Conservation (phyloP, 1,139 yeast species). For the Kodamaea suecica region DNA sequence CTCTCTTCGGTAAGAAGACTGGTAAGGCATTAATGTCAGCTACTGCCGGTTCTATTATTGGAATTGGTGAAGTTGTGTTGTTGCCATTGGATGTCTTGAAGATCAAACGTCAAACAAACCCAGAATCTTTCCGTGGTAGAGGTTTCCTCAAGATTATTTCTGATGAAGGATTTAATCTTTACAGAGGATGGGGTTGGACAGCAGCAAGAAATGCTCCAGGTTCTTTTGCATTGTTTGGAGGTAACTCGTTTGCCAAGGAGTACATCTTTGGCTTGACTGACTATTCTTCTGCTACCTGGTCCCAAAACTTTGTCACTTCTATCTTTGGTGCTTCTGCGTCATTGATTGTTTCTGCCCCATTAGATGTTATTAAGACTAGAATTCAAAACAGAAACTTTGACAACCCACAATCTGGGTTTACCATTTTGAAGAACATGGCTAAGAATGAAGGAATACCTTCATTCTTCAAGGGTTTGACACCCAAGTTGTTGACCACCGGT, state of each 20-base stretch:
- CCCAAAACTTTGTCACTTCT: constrained; percentile 93
- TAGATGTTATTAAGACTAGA: constrained; percentile 97
- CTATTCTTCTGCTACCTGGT: constrained; percentile 90
- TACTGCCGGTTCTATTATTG: constrained; percentile 94
- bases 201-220: constrained; percentile 99
- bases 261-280: constrained; percentile 83
- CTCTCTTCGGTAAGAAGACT: constrained; percentile 83
- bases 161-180: constrained; percentile 91
- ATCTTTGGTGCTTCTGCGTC: constrained; percentile 98
- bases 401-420: constrained; percentile 90
- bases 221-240: constrained; percentile 95
- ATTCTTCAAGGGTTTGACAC: constrained; percentile 97
- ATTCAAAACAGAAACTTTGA: constrained; percentile 96
- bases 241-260: constrained; percentile 98
- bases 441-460: constrained; percentile 84
- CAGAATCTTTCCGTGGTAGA: constrained; percentile 96
- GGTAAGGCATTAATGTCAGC: constrained; percentile 97
- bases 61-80: constrained; percentile 95
- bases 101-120: constrained; percentile 98
- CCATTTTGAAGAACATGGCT: constrained; percentile 87
- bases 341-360: constrained; percentile 93
- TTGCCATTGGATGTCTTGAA: constrained; percentile 94
- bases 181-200: constrained; percentile 99
- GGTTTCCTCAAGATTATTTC: constrained; percentile 80
- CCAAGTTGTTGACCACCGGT: constrained; percentile 94